These are phyloP conservation scores for Exophiala sp. DNA, from an alignment of 2,329 filamentous ascomycete genomes.

Conservation along the genomic window DNA sequence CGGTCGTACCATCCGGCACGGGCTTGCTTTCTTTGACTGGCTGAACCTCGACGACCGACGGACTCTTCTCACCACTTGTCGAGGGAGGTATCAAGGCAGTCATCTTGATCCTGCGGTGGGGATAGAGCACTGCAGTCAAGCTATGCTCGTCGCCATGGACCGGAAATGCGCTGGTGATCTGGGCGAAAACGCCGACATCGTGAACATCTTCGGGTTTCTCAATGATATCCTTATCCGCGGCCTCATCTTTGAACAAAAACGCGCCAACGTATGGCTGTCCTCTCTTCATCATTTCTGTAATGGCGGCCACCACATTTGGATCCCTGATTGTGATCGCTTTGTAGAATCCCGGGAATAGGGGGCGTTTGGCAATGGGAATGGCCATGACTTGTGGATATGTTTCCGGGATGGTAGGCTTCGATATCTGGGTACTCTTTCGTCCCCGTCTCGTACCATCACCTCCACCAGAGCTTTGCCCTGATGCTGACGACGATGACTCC, in stretches of 20 bases:
- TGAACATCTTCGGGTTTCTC: slow-evolving; percentile 86
- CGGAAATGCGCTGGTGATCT: slow-evolving; percentile 94
- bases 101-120: slow-evolving; percentile 88
- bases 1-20: slow-evolving; percentile 49
- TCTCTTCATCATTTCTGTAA: slow-evolving; percentile 92
- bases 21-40: slow-evolving; percentile 45
- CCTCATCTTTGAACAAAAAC: slow-evolving; percentile 94
- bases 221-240: slow-evolving; percentile 88
- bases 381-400: slow-evolving; percentile 97
- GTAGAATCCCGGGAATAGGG: slow-evolving; percentile 95
- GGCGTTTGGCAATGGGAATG: slow-evolving; percentile 88
- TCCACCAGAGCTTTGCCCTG: slow-evolving; percentile 34
- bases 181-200: slow-evolving; percentile 93
- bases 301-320: slow-evolving; percentile 81
- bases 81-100: slow-evolving; percentile 70
- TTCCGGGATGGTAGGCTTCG: slow-evolving; percentile 86
- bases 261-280: slow-evolving; percentile 96
- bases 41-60: slow-evolving; percentile 38
- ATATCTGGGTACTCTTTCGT: slow-evolving; percentile 62
- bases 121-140: slow-evolving; percentile 90
- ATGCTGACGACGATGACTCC: slow-evolving; percentile 42
- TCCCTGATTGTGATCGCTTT: slow-evolving; percentile 97
- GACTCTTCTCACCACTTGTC: slow-evolving; percentile 31
- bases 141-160: slow-evolving; percentile 77
- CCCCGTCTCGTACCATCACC: slow-evolving; percentile 62